Conservation (phyloP, 208 protist species). For the Phytomonas francai region DNA sequence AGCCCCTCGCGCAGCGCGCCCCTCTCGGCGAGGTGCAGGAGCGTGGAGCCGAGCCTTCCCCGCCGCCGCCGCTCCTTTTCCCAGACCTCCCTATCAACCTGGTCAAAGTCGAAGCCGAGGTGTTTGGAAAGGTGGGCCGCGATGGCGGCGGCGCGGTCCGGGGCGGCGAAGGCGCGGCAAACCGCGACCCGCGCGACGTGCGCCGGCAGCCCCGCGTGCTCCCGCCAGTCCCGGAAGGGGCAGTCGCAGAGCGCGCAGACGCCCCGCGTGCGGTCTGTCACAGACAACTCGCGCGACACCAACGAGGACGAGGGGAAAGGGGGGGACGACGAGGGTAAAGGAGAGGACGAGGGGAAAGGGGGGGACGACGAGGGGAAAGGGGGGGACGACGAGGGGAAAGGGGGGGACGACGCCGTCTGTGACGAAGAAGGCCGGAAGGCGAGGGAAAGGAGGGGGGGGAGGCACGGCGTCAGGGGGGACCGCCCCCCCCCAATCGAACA, state of each 20-base stretch:
- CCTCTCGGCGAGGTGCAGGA: constrained; percentile 40
- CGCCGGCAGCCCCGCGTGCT: constrained; percentile 21
- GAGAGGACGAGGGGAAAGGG: too few relatives aligned
- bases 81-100: constrained; percentile 47
- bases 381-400: too few relatives aligned
- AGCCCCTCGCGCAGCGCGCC: constrained; percentile 33
- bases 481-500: too few relatives aligned
- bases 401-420: too few relatives aligned
- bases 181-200: constrained; percentile 55
- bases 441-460: too few relatives aligned
- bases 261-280: background rate
- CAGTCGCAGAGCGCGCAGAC: constrained; percentile 26
- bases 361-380: too few relatives aligned
- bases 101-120: constrained; percentile 60
- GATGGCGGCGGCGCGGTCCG: constrained; percentile 46
- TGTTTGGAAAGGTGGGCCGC: constrained; percentile 61
- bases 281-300: too few relatives aligned
- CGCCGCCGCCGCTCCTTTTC: constrained; percentile 51
- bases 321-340: too few relatives aligned
- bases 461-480: too few relatives aligned
- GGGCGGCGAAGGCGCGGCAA: constrained; percentile 39
- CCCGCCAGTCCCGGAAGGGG: constrained; percentile 24
- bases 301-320: too few relatives aligned
- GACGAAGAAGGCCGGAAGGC: too few relatives aligned
- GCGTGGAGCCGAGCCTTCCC: constrained; percentile 41